phyloP scores from a whole-genome alignment of 768 basidiomycete species.

The Tubosaeta sp. region DNA sequence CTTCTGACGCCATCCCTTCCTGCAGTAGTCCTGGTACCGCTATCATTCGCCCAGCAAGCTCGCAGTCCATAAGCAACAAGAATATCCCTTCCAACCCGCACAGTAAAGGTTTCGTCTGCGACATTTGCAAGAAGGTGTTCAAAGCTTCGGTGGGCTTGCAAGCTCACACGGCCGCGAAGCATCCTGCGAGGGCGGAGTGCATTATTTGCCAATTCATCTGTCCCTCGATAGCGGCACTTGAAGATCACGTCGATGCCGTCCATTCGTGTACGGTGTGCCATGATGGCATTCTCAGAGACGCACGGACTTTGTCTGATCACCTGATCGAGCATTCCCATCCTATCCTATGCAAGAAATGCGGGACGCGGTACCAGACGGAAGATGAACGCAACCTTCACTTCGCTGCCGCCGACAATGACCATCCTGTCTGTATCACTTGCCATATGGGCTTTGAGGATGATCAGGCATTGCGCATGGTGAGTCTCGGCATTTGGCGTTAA shows the following conservation, averaged over 20 bases:
- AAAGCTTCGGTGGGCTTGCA: conserved; percentile 19
- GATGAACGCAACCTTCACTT: conserved; percentile 39
- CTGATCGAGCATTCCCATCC: conserved; percentile 26
- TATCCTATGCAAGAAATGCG: conserved; percentile 25
- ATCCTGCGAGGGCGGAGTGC: conserved; percentile 19
- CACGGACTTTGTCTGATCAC: conserved; percentile 25
- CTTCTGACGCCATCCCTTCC: conserved; percentile 4
- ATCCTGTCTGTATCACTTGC: conserved; percentile 36
- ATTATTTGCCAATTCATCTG: conserved; percentile 23
- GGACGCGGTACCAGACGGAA: conserved; percentile 31
- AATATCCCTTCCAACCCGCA: background rate
- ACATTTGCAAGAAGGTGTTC: conserved; percentile 22
- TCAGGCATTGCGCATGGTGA: conserved; percentile 26
- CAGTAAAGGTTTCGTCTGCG: conserved; percentile 12
- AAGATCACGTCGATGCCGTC: conserved; percentile 24
- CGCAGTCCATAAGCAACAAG: conserved; percentile 14
- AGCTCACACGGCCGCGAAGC: conserved; percentile 22
- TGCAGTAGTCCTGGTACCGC: conserved; percentile 13
- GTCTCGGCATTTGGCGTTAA: conserved; percentile 9
- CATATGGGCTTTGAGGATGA: conserved; percentile 34
- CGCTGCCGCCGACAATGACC: conserved; percentile 31
- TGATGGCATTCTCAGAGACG: conserved; percentile 29
- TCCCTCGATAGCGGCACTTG: conserved; percentile 19
- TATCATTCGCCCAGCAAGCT: conserved; percentile 12
- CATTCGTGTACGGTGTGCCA: conserved; percentile 27